These are phyloP conservation scores for Pulicaria dysenterica DNA, from an alignment of 129 eudicot genomes.

Conservation along the genomic window DNA sequence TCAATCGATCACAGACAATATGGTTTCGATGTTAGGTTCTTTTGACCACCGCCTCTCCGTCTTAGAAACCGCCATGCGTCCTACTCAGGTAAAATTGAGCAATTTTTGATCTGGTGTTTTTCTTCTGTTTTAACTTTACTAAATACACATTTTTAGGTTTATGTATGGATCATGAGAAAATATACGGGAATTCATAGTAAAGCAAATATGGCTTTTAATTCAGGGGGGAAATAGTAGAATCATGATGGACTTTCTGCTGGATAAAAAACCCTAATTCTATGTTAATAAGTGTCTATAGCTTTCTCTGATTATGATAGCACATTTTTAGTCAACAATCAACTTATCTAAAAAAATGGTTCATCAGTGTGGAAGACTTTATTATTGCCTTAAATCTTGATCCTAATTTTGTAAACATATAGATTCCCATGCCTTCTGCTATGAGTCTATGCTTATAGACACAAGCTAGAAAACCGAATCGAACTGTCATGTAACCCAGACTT, in stretches of 20 bases:
- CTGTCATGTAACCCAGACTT: too few relatives aligned
- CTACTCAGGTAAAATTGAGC: constrained; percentile 63
- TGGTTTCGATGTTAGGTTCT: constrained; percentile 80
- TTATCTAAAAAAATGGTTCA: too few relatives aligned
- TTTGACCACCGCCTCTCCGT: constrained; percentile 94
- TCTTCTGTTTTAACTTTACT: background rate
- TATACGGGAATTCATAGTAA: background rate
- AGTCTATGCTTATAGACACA: too few relatives aligned
- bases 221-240: background rate
- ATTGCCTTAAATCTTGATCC: too few relatives aligned
- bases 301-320: too few relatives aligned
- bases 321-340: too few relatives aligned
- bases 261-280: background rate
- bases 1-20: constrained; percentile 71
- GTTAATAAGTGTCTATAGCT: background rate
- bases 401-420: too few relatives aligned
- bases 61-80: constrained; percentile 98
- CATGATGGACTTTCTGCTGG: constrained; percentile 9
- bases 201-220: background rate
- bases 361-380: too few relatives aligned
- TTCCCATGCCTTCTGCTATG: too few relatives aligned
- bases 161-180: background rate
- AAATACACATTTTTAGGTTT: background rate
- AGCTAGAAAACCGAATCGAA: too few relatives aligned
- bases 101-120: background rate